A percentile compares a stretch with the other conserved stretches of the same genome.
Evolutionary conservation across 1,284 basidiomycete species (phyloP).

Genomic region (Melanopsichium pennsylvanicum): DNA sequence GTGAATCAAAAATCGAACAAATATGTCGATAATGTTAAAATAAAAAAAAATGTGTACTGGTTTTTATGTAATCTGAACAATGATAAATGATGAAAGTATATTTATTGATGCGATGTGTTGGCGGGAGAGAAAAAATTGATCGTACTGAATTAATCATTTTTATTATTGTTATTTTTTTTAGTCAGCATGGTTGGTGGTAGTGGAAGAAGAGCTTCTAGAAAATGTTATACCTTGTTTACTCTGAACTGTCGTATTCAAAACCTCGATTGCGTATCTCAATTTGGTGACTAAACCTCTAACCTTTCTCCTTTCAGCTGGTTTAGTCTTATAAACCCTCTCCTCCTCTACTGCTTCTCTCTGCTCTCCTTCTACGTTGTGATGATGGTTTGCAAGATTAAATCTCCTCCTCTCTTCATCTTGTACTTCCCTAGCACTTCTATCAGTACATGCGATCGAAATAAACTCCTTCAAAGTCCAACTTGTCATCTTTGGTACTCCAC

Average conservation of each 20-base stretch:
- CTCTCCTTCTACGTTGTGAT: no score
- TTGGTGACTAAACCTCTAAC: slow-evolving; percentile 33
- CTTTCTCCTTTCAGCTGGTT: slow-evolving; percentile 34
- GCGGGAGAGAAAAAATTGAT: not conserved
- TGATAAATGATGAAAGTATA: no score
- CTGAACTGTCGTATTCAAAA: slow-evolving; percentile 26
- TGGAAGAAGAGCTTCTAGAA: slow-evolving; percentile 1
- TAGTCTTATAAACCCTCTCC: slow-evolving; percentile 12
- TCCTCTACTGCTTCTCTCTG: not conserved
- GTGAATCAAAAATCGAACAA: no score
- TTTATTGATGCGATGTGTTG: no score
- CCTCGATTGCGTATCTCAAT: slow-evolving; percentile 37
- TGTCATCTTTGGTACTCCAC: slow-evolving; percentile 82
- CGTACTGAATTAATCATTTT: no score
- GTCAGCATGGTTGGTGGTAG: no score
- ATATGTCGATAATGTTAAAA: no score
- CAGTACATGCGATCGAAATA: slow-evolving; percentile 71
- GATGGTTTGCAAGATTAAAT: slow-evolving; percentile 11
- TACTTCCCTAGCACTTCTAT: slow-evolving; percentile 48
- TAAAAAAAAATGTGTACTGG: no score
- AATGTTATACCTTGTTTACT: not conserved
- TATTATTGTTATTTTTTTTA: no score
- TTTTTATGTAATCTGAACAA: no score
- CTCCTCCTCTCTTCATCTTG: slow-evolving; percentile 14
- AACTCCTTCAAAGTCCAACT: slow-evolving; percentile 79